A percentile compares a stretch with the other conserved stretches of the same genome.
Conservation (phyloP, 164 flowering plant species). For the Stephania japonica region DNA sequence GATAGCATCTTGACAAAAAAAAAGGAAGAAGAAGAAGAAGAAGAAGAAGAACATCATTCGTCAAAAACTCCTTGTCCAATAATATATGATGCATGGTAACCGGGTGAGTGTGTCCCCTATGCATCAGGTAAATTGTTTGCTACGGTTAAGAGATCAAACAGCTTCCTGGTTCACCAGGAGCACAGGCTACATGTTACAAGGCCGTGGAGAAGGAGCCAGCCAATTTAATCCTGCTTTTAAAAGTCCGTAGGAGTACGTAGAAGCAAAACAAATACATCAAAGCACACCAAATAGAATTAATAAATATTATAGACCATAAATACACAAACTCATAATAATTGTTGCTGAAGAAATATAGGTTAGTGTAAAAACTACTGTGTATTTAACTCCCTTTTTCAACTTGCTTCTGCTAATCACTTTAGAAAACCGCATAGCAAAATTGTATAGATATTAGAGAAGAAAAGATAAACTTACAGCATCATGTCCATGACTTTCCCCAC, state of each 20-base stretch:
- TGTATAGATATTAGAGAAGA: not conserved
- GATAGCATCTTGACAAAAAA: not conserved
- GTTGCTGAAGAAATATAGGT: not conserved
- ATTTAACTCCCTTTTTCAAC: not conserved
- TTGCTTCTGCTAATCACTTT: not conserved
- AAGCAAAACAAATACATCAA: not conserved
- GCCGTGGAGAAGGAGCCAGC: not conserved
- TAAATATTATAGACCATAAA: not conserved
- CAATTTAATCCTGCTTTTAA: not conserved
- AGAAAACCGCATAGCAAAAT: not conserved
- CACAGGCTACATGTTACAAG: not conserved
- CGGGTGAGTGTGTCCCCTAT: not conserved
- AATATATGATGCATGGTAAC: not conserved
- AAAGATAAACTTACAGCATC: slow-evolving; percentile 56
- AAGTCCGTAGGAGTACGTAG: not conserved
- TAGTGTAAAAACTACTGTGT: not conserved
- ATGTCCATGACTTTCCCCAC: slow-evolving; percentile 76
- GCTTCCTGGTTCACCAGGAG: not conserved
- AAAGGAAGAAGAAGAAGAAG: not conserved
- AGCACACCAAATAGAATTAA: not conserved
- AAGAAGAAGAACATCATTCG: too few species aligned
- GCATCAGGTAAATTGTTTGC: not conserved
- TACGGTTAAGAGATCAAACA: not conserved
- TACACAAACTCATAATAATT: not conserved
- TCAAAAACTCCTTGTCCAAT: too few species aligned